A percentile compares a stretch with the other conserved stretches of the same genome.
phyloP scores from a whole-genome alignment of 2,329 filamentous ascomycete species.

The Coniochaeta sp. region DNA sequence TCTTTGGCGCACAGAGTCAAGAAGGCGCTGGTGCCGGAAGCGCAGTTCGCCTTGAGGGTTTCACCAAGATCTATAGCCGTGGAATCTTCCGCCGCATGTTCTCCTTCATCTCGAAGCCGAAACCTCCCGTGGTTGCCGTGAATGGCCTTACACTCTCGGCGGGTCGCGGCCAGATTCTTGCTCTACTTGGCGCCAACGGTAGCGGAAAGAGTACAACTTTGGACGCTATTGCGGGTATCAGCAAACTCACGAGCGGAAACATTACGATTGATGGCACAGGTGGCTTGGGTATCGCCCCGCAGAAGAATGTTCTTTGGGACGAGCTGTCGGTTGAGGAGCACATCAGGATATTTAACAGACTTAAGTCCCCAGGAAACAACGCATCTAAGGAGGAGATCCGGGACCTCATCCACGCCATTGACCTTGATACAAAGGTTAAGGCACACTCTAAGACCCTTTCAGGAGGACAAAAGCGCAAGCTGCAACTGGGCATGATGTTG shows the following conservation, averaged over 20 bases:
- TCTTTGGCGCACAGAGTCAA: conserved; percentile 22
- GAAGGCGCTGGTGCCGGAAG: conserved; percentile 23
- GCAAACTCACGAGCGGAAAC: conserved; percentile 64
- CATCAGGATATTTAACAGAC: conserved; percentile 70
- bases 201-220: conserved; percentile 87
- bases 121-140: conserved; percentile 72
- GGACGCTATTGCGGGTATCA: conserved; percentile 78
- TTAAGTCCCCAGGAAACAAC: conserved; percentile 57
- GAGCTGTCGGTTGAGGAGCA: conserved; percentile 82
- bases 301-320: conserved; percentile 93
- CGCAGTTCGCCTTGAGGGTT: conserved; percentile 63
- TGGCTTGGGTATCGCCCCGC: conserved; percentile 79
- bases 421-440: conserved; percentile 65
- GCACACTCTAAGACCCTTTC: conserved; percentile 72
- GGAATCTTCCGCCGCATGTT: conserved; percentile 50
- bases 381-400: conserved; percentile 53
- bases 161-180: conserved; percentile 73
- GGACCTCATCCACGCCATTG: conserved; percentile 61
- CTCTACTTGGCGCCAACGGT: conserved; percentile 81
- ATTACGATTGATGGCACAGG: conserved; percentile 73
- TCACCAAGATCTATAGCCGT: conserved; percentile 73
- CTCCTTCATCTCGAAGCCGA: conserved; percentile 35
- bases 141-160: conserved; percentile 64
- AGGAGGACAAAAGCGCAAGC: conserved; percentile 85
- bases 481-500: conserved; percentile 92